These are phyloP conservation scores for Wolfiporia cocos DNA, from an alignment of 1,284 basidiomycete species.

Conservation along the genomic window DNA sequence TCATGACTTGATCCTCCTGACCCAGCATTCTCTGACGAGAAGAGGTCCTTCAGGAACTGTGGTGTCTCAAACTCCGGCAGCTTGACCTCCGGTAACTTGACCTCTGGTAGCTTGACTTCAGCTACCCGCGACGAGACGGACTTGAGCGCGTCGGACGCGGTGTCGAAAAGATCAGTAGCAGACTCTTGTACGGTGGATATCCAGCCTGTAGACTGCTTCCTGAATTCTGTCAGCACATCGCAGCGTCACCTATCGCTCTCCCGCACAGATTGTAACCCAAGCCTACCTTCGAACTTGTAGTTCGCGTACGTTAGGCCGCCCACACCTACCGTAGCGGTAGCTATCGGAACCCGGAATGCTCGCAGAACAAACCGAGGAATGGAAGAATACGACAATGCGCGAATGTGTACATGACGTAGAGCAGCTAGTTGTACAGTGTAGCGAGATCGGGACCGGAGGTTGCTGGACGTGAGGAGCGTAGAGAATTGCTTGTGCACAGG, in stretches of 20 bases:
- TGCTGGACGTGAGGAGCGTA: constrained; percentile 44
- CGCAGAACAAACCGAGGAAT: constrained; percentile 79
- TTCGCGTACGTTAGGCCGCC: constrained; percentile 91
- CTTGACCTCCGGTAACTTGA: no score
- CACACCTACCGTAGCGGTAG: constrained; percentile 80
- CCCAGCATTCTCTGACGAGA: constrained; percentile 36
- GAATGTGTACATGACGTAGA: constrained; percentile 61
- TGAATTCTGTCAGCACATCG: constrained; percentile 45
- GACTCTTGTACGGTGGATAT: constrained; percentile 60
- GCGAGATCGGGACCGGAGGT: constrained; percentile 36
- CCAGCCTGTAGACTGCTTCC: constrained; percentile 62
- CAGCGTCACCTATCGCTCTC: neutral
- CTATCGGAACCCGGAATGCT: constrained; percentile 81
- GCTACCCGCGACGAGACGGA: constrained; percentile 51
- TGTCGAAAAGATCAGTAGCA: constrained; percentile 58
- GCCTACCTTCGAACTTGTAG: constrained; percentile 87
- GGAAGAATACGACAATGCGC: constrained; percentile 77
- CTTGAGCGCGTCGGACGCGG: constrained; percentile 61
- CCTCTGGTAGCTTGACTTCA: constrained; percentile 55
- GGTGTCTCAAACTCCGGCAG: constrained; percentile 66
- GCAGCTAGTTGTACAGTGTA: constrained; percentile 36
- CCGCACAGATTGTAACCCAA: neutral
- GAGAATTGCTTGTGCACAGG: constrained; percentile 49
- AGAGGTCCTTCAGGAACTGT: constrained; percentile 68
- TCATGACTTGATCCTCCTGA: constrained; percentile 23